Evolutionary conservation across 768 basidiomycete species (phyloP), one percentile per base, ranked within the genome.

Genomic region (Trametes cubensis): DNA sequence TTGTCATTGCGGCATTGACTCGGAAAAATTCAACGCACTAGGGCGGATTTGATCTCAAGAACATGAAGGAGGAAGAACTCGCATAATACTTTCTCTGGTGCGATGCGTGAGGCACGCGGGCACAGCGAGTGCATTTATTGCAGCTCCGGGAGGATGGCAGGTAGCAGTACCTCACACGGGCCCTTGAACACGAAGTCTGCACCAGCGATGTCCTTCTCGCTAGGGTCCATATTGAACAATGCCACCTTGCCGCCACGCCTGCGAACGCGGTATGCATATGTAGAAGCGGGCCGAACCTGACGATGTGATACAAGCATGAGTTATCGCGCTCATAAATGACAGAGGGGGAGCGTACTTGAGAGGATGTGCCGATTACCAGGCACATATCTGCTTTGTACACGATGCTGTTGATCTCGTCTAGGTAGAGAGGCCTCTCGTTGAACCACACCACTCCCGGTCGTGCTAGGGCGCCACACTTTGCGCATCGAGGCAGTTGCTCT

Each of bases 151-250:
- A 60, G 26, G 14, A 54, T 13, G 14, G 17, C 21, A 8, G 59
- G 51, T 0, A 53, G 44, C 42, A 60, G 18, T 6, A 5, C 73
- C 67, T 81, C 81, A 66, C 83, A 85, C 38, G 78, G 75, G 0
- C 82, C 81, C 17, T 77, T 55, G 66, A 85, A 83, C 30, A 82
- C 69, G 65, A 81, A 85, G 67, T 83, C 79, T 0, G 80, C 81
- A 1, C 76, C 64, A 17, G 72, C 67, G 18, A 54, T 18, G 47
- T 80, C 79, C 1, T 73, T 75, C n/a, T 65, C 41, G 23, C 60
- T 71, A 21, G 65, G 51, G n/a, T 76, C 72, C n/a, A 74, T 15
- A 55, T 77, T 76, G 68, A 75, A 75, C n/a, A 77, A 71, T 0
- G 77, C 76, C 7, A 74, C 74, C 57, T 69, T 72, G 8, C 75